Evolutionary conservation across 2,329 filamentous ascomycete species (phyloP).

Genomic region (Ophiognomonia clavigignenti-juglandacearum): DNA sequence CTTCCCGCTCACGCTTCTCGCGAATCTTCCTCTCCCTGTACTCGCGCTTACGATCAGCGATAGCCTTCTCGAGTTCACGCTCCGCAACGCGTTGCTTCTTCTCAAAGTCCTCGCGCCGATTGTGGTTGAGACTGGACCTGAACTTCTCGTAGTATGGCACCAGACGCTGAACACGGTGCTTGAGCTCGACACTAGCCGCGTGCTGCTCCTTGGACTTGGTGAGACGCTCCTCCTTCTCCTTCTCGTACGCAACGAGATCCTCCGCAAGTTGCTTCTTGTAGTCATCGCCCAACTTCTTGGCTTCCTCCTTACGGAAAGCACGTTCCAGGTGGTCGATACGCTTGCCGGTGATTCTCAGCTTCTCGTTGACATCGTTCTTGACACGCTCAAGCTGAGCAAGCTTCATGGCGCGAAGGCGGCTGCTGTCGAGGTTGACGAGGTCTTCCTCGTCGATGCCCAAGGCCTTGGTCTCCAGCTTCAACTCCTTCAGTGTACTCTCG

Average conservation of each 20-base stretch:
- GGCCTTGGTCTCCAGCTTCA: constrained; percentile 81
- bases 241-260: constrained; percentile 77
- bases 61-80: constrained; percentile 88
- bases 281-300: constrained; percentile 84
- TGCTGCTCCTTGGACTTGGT: constrained; percentile 82
- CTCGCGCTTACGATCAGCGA: constrained; percentile 82
- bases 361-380: constrained; percentile 93
- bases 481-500: constrained; percentile 85
- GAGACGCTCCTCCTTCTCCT: constrained; percentile 71
- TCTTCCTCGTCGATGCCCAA: constrained; percentile 73
- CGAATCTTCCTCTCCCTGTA: constrained; percentile 75
- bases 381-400: constrained; percentile 93
- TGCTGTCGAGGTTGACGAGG: constrained; percentile 81
- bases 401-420: constrained; percentile 89
- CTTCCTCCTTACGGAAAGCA: constrained; percentile 91
- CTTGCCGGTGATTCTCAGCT: constrained; percentile 86
- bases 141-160: constrained; percentile 82
- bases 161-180: constrained; percentile 83
- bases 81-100: constrained; percentile 87
- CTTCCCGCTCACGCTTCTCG: constrained; percentile 80
- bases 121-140: constrained; percentile 74
- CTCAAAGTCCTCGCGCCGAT: constrained; percentile 92
- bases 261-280: constrained; percentile 76
- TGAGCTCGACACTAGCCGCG: constrained; percentile 85
- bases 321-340: constrained; percentile 95